Base-by-base conservation (phyloP, 129 eudicot species). In the Centrapalus pauciflorus region DNA sequence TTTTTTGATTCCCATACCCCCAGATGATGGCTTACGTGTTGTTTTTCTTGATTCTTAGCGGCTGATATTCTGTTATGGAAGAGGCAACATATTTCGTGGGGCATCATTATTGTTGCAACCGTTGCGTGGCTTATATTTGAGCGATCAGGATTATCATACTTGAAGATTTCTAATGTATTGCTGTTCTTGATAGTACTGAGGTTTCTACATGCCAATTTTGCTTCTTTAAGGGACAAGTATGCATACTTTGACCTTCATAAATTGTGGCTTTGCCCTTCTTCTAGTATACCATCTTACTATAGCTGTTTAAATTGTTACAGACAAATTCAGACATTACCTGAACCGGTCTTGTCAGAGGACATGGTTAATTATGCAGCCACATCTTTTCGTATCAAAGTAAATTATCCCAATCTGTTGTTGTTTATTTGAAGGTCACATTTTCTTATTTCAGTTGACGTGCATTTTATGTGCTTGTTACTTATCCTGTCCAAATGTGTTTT, bases 321-420 rank as follows among this genome's bases (percentile, higher is more conserved):
- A 72, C 95, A 77, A 71, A 81, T 79, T 49, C 80, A 76, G 49
- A 20, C 87, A 30, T 71, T 94, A 76, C 93, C 99, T 4, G 99
- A 89, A 74, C 51, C 89, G 49, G 86, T 84, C 12, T 78, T 94
- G 81, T 86, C 97, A 3, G 99, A 94, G 81, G 99, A 94, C 77
- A 84, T 94, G 99, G 83, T 94, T 33, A 86, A 86, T 71, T 82
- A 74, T 75, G 97, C 95, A 50, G 99, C 99, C 76, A 85, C 97
- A 14, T 86, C 97, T 32, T 94, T 94, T 82, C 95, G 99, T 66
- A 84, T 76, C 51, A 94, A 89, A 82, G 79, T 94, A 40, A 94
- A 94, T 78, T 82, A 83, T 76, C 54, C 54, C 54, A 48, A 1
- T 48, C 24, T 48, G 10, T 48, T 48, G 54, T 17, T 1, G 5